Evolutionary conservation across 2,329 filamentous ascomycete species (phyloP).

Genomic region (Aureobasidium sp.): DNA sequence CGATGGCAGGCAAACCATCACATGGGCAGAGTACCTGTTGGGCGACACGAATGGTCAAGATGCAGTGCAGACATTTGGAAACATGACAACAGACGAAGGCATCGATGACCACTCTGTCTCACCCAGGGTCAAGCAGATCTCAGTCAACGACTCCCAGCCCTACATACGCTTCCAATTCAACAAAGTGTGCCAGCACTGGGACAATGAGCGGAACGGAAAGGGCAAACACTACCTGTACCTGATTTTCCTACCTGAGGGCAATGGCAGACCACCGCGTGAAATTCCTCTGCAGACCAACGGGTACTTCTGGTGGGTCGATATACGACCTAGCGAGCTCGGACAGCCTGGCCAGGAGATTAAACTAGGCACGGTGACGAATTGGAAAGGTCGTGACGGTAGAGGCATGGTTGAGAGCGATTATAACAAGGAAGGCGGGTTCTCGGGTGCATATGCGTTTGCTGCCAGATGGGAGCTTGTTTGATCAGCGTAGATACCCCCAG

Average conservation of each 20-base stretch:
- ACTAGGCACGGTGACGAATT: constrained; percentile 54
- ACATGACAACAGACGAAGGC: constrained; percentile 43
- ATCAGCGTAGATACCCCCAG: constrained; percentile 12
- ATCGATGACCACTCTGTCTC: constrained; percentile 53
- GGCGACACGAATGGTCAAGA: constrained; percentile 47
- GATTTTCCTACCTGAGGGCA: constrained; percentile 57
- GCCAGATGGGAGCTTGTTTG: constrained; percentile 49
- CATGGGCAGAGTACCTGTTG: constrained; percentile 77
- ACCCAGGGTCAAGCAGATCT: constrained; percentile 40
- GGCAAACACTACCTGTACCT: constrained; percentile 64
- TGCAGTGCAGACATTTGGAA: constrained; percentile 41
- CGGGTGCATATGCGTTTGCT: constrained; percentile 39
- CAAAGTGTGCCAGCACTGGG: constrained; percentile 77
- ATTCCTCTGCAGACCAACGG: constrained; percentile 66
- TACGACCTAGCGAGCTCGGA: constrained; percentile 58
- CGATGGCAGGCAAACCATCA: constrained; percentile 56
- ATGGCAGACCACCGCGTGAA: constrained; percentile 61
- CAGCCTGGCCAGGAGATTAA: constrained; percentile 60
- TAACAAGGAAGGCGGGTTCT: not conserved
- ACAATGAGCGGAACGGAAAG: constrained; percentile 58
- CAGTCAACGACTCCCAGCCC: constrained; percentile 20
- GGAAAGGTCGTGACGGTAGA: constrained; percentile 44
- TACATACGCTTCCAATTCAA: constrained; percentile 66
- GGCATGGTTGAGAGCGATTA: constrained; percentile 38
- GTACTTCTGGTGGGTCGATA: constrained; percentile 76